Evolutionary conservation across 2,329 filamentous ascomycete genomes (phyloP).

Genomic region (Keithomyces neogunnii): DNA sequence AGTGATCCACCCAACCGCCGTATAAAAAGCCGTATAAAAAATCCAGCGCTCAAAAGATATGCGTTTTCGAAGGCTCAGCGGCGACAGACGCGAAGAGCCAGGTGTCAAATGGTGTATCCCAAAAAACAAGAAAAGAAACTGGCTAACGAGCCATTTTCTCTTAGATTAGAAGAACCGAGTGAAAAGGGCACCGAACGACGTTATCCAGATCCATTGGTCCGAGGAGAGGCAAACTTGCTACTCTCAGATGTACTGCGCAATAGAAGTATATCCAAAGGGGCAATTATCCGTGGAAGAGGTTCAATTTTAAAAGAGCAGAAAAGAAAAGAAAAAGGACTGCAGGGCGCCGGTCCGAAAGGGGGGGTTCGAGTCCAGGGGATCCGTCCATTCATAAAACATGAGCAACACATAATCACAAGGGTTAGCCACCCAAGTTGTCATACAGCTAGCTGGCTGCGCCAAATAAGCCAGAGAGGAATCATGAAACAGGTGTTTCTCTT

Average conservation of each 20-base stretch:
- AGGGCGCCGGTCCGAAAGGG: constrained; percentile 17
- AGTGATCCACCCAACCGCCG: constrained; percentile 15
- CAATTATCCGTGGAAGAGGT: constrained; percentile 14
- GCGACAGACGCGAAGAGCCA: constrained; percentile 3
- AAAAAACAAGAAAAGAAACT: background rate
- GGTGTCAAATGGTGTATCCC: constrained; percentile 5
- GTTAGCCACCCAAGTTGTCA: background rate
- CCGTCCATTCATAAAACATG: constrained; percentile 14
- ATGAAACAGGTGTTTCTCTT: constrained; percentile 3
- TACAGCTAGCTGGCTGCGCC: background rate
- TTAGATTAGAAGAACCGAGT: constrained; percentile 11
- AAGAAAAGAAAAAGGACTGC: constrained; percentile 8
- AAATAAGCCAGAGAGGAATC: constrained; percentile 5
- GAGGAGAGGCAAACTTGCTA: constrained; percentile 22
- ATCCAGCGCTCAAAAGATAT: constrained; percentile 3
- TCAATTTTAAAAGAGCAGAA: constrained; percentile 9
- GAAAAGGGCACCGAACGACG: constrained; percentile 14
- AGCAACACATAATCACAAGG: constrained; percentile 20
- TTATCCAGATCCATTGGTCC: constrained; percentile 16
- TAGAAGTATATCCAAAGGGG: constrained; percentile 13
- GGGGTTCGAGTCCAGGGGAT: constrained; percentile 17
- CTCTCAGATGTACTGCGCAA: constrained; percentile 16
- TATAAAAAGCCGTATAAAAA: constrained; percentile 12
- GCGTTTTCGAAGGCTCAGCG: background rate
- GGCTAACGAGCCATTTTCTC: background rate